These are phyloP conservation scores for Leptographium radiaticola DNA, from an alignment of 2,329 filamentous ascomycete species.

Conservation along the genomic window DNA sequence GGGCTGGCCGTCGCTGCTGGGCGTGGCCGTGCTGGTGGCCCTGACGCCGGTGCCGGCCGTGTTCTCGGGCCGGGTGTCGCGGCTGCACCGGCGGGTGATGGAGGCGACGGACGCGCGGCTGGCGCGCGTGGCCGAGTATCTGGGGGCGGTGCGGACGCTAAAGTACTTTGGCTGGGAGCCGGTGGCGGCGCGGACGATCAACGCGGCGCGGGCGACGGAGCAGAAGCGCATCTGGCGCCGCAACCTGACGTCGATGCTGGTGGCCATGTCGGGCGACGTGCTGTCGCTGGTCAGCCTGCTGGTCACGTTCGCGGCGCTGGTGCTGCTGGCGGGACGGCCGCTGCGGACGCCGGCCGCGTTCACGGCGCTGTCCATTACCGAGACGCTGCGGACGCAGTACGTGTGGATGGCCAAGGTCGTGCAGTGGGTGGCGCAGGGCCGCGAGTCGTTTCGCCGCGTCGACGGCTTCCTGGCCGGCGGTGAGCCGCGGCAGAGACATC, in stretches of 20 bases:
- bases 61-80: slow-evolving; percentile 16
- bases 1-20: slow-evolving; percentile 20
- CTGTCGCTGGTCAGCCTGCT: slow-evolving; percentile 10
- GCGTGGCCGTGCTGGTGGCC: slow-evolving; percentile 17
- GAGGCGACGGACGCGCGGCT: slow-evolving; percentile 69
- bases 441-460: slow-evolving; percentile 17
- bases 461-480: slow-evolving; percentile 18
- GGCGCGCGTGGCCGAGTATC: slow-evolving; percentile 79
- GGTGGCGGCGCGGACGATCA: slow-evolving; percentile 45
- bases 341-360: slow-evolving; percentile 11
- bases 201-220: background rate
- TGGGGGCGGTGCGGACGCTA: slow-evolving; percentile 91
- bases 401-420: slow-evolving; percentile 12
- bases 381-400: slow-evolving; percentile 12
- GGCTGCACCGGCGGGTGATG: slow-evolving; percentile 18
- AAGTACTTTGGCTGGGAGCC: slow-evolving; percentile 95
- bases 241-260: slow-evolving; percentile 13
- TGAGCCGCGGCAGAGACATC: slow-evolving; percentile 13
- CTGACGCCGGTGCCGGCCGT: slow-evolving; percentile 17
- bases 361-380: slow-evolving; percentile 13
- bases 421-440: slow-evolving; percentile 17
- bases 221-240: slow-evolving; percentile 19
- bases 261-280: slow-evolving; percentile 11
- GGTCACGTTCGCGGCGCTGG: slow-evolving; percentile 5
- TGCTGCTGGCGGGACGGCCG: slow-evolving; percentile 1